A percentile compares a stretch with the other conserved stretches of the same genome.
Conservation (phyloP, 805 yeast species). For the Myxozyma mucilagina region DNA sequence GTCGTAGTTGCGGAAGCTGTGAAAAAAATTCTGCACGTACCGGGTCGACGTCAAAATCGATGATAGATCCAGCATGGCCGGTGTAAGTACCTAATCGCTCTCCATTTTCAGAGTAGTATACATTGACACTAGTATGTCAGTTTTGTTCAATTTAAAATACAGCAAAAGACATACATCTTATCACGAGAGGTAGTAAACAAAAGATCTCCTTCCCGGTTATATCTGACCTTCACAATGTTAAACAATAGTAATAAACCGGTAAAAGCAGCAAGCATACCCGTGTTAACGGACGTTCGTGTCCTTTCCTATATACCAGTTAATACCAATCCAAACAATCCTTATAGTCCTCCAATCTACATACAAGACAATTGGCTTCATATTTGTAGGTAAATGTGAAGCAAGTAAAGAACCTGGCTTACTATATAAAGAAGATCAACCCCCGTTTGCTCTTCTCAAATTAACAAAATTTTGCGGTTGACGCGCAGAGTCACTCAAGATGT, state of each 20-base stretch:
- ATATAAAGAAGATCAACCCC: background rate
- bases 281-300: slow-evolving; percentile 96
- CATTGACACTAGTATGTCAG: slow-evolving; percentile 36
- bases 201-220: slow-evolving; percentile 92
- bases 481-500: background rate
- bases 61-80: slow-evolving; percentile 90
- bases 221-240: slow-evolving; percentile 52
- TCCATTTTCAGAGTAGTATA: slow-evolving; percentile 95
- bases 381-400: background rate
- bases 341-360: background rate
- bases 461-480: slow-evolving; percentile 2
- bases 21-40: slow-evolving; percentile 12
- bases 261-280: too few species aligned
- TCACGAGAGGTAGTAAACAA: slow-evolving; percentile 92
- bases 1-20: background rate
- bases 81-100: slow-evolving; percentile 91
- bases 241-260: background rate
- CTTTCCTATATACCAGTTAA: slow-evolving; percentile 49
- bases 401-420: background rate
- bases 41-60: slow-evolving; percentile 85
- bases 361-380: slow-evolving; percentile 20
- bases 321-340: background rate
- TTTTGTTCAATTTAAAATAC: background rate
- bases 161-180: slow-evolving; percentile 47
- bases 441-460: background rate